Conservation (phyloP, 129 eudicot genomes). For the Erigeron canadensis region DNA sequence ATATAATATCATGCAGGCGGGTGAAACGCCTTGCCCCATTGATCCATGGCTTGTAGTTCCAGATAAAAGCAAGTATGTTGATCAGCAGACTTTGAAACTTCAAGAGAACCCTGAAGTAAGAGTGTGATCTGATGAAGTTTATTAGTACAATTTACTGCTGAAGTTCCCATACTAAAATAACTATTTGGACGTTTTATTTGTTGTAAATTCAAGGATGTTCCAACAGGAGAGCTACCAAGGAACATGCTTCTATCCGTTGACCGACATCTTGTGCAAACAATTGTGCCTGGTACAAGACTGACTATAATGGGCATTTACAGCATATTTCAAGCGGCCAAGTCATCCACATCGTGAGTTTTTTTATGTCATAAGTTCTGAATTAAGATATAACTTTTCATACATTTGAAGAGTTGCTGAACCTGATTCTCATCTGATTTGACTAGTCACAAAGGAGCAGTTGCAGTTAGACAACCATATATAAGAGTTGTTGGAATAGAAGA, state of each 20-base stretch:
- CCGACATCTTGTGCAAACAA: conserved; percentile 96
- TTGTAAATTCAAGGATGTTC: conserved; percentile 71
- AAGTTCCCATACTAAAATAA: neutral
- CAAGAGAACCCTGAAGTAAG: conserved; percentile 97
- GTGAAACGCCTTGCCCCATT: conserved; percentile 87
- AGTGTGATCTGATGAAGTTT: conserved; percentile 1
- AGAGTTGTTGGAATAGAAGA: conserved; percentile 96
- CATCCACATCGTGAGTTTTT: conserved; percentile 63
- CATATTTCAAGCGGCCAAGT: conserved; percentile 88
- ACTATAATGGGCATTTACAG: conserved; percentile 97
- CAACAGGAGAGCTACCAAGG: conserved; percentile 97
- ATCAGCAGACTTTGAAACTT: conserved; percentile 92
- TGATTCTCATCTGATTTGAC: conserved; percentile 15
- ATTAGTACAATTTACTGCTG: neutral
- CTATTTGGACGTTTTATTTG: neutral
- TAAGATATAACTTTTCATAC: neutral
- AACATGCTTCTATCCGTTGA: conserved; percentile 93
- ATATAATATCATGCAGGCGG: conserved; percentile 39
- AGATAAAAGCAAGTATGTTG: conserved; percentile 98
- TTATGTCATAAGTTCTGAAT: neutral
- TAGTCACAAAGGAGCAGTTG: conserved; percentile 97
- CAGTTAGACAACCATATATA: conserved; percentile 95
- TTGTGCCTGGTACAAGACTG: conserved; percentile 96
- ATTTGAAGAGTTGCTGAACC: neutral
- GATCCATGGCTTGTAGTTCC: conserved; percentile 99